These are phyloP conservation scores for Curvularia eragrostidis DNA, from an alignment of 2,329 filamentous ascomycete genomes.

Conservation along the genomic window DNA sequence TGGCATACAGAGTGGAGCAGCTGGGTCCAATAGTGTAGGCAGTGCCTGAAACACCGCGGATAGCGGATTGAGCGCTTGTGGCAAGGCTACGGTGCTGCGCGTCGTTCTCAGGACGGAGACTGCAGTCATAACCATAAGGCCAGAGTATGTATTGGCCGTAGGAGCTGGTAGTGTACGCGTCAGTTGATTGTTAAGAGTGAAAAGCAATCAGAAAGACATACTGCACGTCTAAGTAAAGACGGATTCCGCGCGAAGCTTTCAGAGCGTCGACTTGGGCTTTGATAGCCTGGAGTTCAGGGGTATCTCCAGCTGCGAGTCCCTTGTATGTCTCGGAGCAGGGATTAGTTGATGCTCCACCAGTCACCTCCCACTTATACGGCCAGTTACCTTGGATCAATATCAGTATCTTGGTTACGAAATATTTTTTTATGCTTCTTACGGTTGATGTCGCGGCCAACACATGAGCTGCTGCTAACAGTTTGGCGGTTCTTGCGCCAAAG, in stretches of 20 bases:
- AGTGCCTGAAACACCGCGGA: slow-evolving; percentile 61
- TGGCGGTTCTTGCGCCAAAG: slow-evolving; percentile 52
- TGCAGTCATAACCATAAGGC: slow-evolving; percentile 66
- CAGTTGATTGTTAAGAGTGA: too few relatives aligned
- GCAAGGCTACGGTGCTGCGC: slow-evolving; percentile 59
- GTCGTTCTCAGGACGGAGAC: slow-evolving; percentile 55
- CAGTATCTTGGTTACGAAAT: neutral
- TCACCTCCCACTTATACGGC: slow-evolving; percentile 47
- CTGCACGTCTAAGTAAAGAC: slow-evolving; percentile 70
- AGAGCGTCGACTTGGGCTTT: slow-evolving; percentile 52
- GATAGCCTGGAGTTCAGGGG: slow-evolving; percentile 50
- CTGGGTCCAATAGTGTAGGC: slow-evolving; percentile 55
- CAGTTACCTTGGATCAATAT: slow-evolving; percentile 34
- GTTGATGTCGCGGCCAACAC: slow-evolving; percentile 49
- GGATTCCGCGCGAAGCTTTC: slow-evolving; percentile 56
- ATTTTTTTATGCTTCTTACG: slow-evolving; percentile 16
- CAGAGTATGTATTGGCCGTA: slow-evolving; percentile 49
- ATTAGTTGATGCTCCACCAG: slow-evolving; percentile 45
- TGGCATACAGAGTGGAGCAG: slow-evolving; percentile 67
- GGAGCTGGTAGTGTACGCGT: slow-evolving; percentile 7
- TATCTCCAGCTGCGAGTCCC: slow-evolving; percentile 41
- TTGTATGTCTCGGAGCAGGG: slow-evolving; percentile 50
- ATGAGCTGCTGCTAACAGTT: slow-evolving; percentile 39
- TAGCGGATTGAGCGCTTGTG: slow-evolving; percentile 57
- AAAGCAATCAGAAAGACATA: slow-evolving; percentile 52